These are phyloP conservation scores for Colletotrichum tabaci DNA, from an alignment of 2,329 filamentous ascomycete genomes.

Conservation along the genomic window DNA sequence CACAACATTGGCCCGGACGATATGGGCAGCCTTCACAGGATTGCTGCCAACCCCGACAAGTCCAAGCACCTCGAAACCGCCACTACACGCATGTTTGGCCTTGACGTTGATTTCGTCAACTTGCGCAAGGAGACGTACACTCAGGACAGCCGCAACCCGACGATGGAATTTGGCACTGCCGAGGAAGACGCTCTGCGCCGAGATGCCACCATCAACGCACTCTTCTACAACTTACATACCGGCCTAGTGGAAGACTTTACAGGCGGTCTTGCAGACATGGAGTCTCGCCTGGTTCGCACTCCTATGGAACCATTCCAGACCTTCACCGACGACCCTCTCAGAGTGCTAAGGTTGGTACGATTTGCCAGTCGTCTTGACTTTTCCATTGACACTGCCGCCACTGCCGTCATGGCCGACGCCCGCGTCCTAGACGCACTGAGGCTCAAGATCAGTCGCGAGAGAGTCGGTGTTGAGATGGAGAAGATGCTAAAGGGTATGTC, in stretches of 20 bases:
- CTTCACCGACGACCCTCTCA: constrained; percentile 92
- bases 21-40: constrained; percentile 86
- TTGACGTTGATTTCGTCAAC: constrained; percentile 96
- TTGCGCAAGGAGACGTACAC: constrained; percentile 92
- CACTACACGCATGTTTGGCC: constrained; percentile 85
- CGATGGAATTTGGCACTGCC: constrained; percentile 94
- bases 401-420: constrained; percentile 81
- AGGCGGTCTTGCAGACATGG: constrained; percentile 82
- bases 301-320: constrained; percentile 91
- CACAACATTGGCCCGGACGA: constrained; percentile 72
- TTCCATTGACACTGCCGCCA: constrained; percentile 78
- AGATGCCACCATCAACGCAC: constrained; percentile 94
- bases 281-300: constrained; percentile 81
- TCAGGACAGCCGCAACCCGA: constrained; percentile 89
- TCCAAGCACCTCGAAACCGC: constrained; percentile 96
- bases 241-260: constrained; percentile 88
- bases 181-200: constrained; percentile 90
- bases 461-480: constrained; percentile 88
- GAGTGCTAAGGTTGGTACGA: constrained; percentile 87
- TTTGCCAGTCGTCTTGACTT: constrained; percentile 91
- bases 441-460: constrained; percentile 91
- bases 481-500: constrained; percentile 85
- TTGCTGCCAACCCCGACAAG: constrained; percentile 93
- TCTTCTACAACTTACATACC: constrained; percentile 94
- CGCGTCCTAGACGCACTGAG: constrained; percentile 85